A percentile compares a stretch with the other conserved stretches of the same genome.
phyloP scores from a whole-genome alignment of 2,329 filamentous ascomycete genomes.

The Dothidotthia symphoricarpi region DNA sequence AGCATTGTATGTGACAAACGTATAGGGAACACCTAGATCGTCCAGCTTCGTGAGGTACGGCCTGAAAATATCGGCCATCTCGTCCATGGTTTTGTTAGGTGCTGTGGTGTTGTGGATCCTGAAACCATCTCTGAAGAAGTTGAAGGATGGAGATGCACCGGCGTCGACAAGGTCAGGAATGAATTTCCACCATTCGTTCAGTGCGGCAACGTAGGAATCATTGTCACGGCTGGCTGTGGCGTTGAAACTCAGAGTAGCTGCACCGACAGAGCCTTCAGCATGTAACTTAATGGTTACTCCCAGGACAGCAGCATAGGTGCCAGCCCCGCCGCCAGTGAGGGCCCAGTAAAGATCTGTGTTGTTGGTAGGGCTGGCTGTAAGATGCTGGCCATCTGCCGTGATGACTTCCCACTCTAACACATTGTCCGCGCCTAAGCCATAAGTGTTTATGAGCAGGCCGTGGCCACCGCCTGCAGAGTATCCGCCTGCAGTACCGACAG shows the following conservation, averaged over 20 bases:
- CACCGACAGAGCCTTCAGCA: neutral
- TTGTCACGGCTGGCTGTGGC: neutral
- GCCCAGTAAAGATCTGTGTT: constrained; percentile 28
- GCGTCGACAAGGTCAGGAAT: too few species aligned
- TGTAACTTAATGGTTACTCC: constrained; percentile 15
- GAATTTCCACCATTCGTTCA: too few species aligned
- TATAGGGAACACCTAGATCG: too few species aligned
- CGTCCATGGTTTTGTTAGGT: too few species aligned
- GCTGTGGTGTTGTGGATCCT: too few species aligned
- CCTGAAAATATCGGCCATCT: too few species aligned
- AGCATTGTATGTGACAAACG: too few species aligned
- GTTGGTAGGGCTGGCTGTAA: constrained; percentile 11
- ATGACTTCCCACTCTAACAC: constrained; percentile 23
- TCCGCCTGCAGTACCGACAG: constrained; percentile 47
- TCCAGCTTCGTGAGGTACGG: too few species aligned
- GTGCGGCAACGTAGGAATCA: too few species aligned
- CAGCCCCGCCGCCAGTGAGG: constrained; percentile 19
- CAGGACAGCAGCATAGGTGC: constrained; percentile 18
- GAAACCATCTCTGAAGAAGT: too few species aligned
- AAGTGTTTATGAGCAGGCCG: constrained; percentile 41
- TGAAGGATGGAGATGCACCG: too few species aligned
- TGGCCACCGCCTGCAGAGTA: constrained; percentile 50
- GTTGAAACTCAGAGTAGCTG: too few species aligned
- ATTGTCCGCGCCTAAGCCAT: constrained; percentile 20
- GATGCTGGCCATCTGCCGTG: constrained; percentile 13